A percentile compares a stretch with the other conserved stretches of the same genome.
Evolutionary conservation across 78 protist species (phyloP).

Genomic region (Ministeria vibrans): DNA sequence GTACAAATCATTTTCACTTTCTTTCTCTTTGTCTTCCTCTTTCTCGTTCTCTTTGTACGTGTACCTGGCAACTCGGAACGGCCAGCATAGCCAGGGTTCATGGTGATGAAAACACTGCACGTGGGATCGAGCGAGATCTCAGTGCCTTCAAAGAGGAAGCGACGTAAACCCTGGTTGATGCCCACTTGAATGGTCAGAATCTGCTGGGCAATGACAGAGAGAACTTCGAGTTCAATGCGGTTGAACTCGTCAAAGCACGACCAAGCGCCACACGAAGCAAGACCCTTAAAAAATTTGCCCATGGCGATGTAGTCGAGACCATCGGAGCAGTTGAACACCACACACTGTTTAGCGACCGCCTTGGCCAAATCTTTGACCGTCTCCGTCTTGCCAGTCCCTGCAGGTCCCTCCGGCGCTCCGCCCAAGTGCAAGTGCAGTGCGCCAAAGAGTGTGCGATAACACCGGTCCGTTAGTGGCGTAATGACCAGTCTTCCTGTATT

Average conservation of each 20-base stretch:
- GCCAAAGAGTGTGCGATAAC: constrained; percentile 79
- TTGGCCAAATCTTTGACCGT: constrained; percentile 75
- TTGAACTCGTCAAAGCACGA: constrained; percentile 88
- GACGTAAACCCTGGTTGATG: constrained; percentile 4
- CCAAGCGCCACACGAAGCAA: constrained; percentile 72
- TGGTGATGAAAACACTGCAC: constrained; percentile 76
- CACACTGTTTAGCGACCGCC: constrained; percentile 75
- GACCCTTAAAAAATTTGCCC: constrained; percentile 72
- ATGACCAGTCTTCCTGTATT: constrained; percentile 68
- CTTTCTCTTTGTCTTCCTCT: too few relatives aligned
- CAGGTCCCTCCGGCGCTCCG: constrained; percentile 89
- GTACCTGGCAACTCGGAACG: constrained; percentile 89
- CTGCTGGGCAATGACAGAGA: constrained; percentile 82
- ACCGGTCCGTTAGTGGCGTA: constrained; percentile 82
- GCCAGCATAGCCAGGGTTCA: constrained; percentile 93
- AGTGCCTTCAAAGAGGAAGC: constrained; percentile 47
- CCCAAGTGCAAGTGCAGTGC: constrained; percentile 79
- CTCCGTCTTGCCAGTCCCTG: constrained; percentile 88
- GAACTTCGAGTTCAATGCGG: constrained; percentile 80
- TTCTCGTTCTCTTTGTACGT: too few relatives aligned
- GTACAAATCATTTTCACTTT: too few relatives aligned
- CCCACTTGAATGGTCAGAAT: constrained; percentile 62
- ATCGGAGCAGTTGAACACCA: constrained; percentile 82
- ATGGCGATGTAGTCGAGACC: constrained; percentile 56
- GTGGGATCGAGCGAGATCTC: constrained; percentile 45